Base-by-base conservation (phyloP, 202 grass and related monocot species). In the Panicum virgatum region DNA sequence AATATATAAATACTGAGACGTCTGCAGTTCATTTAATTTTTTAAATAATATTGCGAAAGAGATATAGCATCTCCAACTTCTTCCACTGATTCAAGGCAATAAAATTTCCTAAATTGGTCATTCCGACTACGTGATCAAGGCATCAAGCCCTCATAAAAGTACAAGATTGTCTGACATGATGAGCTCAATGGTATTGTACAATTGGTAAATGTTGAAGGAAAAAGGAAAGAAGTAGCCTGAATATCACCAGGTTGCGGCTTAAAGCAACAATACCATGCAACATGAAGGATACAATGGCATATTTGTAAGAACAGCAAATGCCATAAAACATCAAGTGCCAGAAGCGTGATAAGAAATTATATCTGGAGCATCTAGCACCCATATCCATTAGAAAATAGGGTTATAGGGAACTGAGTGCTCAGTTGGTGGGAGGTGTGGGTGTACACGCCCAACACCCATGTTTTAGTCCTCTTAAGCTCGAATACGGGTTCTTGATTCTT, bases 1-100 rank as follows among this genome's bases (percentile, higher is more conserved):
- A 90, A 84, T 16, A 51, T 72, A 85, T 40, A 77, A 50, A 77
- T 58, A 63, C 36, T 62, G 40, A n/a, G 38, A 81, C 42, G 19
- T 36, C 2, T 51, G 14, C 10, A 52, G 42, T 44, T 69, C 45
- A 56, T 32, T 48, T 6, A 88, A 67, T 42, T 61, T 69, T 38
- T 80, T 67, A 75, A 75, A 74, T 13, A 47, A n/a, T 72, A 72
- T 11, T 82, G 22, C 61, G 56, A 50, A 72, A 81, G 16, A 69
- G 19, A 74, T 51, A 38, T 38, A 75, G n/a, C 52, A 88, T 42
- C 39, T 60, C 10, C 38, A 66, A 23, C 19, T 23, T 40, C 45
- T 68, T 66, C 38, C 66, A 57, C 26, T 51, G 18, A 6, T 79
- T 48, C 44, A 71, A 25, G 52, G 47, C 7, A 82, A 76, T 52